These are phyloP conservation scores for Beta vulgaris DNA, from an alignment of 148 eudicot genomes.

Conservation along the genomic window DNA sequence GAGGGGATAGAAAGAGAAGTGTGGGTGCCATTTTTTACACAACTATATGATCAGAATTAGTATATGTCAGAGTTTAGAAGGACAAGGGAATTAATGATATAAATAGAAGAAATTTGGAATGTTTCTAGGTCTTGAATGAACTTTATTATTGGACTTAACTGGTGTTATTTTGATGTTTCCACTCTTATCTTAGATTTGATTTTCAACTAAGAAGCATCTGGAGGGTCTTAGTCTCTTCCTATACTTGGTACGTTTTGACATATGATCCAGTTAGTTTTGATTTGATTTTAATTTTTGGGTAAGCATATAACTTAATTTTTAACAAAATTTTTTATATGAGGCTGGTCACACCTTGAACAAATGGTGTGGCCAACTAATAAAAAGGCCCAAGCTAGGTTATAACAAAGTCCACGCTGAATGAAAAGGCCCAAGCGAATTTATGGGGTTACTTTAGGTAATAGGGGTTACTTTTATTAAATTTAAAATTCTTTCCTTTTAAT, in stretches of 20 bases:
- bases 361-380: too few relatives aligned
- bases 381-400: too few relatives aligned
- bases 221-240: background rate
- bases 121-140: conserved; percentile 25
- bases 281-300: too few relatives aligned
- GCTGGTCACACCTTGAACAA: too few relatives aligned
- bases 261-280: too few relatives aligned
- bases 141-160: background rate
- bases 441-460: too few relatives aligned
- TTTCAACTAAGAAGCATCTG: conserved; percentile 15
- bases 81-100: background rate
- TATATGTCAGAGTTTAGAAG: background rate
- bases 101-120: conserved; percentile 11
- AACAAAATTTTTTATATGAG: too few relatives aligned
- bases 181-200: background rate
- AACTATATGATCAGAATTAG: background rate
- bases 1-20: conserved; percentile 33
- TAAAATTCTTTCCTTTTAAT: too few relatives aligned
- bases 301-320: too few relatives aligned
- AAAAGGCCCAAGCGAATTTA: too few relatives aligned
- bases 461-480: too few relatives aligned
- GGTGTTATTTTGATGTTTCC: background rate
- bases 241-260: background rate
- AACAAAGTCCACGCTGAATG: too few relatives aligned
- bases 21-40: conserved; percentile 37